Conservation (phyloP, 805 yeast species). For the Candida michaelii region DNA sequence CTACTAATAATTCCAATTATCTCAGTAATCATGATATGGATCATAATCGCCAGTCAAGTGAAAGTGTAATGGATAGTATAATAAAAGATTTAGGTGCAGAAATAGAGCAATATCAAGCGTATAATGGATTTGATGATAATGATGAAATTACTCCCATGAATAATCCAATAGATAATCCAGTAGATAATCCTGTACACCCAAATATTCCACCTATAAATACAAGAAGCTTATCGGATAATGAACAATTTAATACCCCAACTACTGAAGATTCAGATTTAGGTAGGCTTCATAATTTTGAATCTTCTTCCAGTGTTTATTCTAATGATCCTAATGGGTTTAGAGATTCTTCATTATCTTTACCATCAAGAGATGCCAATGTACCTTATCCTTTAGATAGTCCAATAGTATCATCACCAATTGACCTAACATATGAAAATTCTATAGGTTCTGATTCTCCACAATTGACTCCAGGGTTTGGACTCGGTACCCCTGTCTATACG, state of each 20-base stretch:
- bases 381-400: slow-evolving; percentile 20
- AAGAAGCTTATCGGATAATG: neutral
- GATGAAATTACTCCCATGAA: neutral
- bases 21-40: too few relatives aligned
- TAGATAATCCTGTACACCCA: neutral
- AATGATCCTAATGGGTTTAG: neutral
- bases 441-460: slow-evolving; percentile 4
- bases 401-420: slow-evolving; percentile 14
- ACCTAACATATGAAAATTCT: slow-evolving; percentile 5
- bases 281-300: slow-evolving; percentile 6
- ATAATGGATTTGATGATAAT: neutral
- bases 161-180: slow-evolving; percentile 2
- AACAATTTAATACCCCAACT: neutral
- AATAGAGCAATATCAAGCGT: slow-evolving; percentile 2
- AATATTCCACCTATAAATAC: neutral
- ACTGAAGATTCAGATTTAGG: slow-evolving; percentile 8
- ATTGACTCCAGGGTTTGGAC: neutral
- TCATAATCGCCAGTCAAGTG: neutral
- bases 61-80: slow-evolving; percentile 5
- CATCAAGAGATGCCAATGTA: neutral
- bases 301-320: slow-evolving; percentile 2
- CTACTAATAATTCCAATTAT: slow-evolving; percentile 5
- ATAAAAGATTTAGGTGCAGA: slow-evolving; percentile 2
- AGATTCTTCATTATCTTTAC: neutral
- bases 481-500: slow-evolving; percentile 1